A percentile compares a stretch with the other conserved stretches of the same genome.
Conservation (phyloP, 1,139 yeast species). For the Geotrichum aggregatum region DNA sequence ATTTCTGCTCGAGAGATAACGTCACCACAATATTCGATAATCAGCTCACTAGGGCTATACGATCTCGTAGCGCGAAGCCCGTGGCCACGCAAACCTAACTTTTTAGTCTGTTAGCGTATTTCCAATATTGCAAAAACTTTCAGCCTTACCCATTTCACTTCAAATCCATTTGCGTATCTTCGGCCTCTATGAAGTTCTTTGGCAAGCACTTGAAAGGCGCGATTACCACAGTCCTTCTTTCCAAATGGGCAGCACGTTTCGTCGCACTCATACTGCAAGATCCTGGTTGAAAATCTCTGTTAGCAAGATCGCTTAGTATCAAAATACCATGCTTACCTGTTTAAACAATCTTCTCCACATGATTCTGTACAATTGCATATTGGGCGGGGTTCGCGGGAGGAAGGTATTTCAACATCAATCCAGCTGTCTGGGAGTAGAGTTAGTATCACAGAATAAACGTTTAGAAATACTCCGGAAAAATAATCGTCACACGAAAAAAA, state of each 20-base stretch:
- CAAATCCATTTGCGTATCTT: conserved; percentile 37
- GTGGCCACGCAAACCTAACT: conserved; percentile 37
- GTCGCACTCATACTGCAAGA: conserved; percentile 40
- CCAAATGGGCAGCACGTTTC: conserved; percentile 38
- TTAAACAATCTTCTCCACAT: conserved; percentile 40
- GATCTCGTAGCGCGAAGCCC: conserved; percentile 41
- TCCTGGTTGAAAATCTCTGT: conserved; percentile 23
- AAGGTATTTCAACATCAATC: conserved; percentile 30
- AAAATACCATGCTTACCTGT: conserved; percentile 25
- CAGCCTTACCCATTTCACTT: conserved; percentile 31
- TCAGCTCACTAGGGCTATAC: conserved; percentile 39
- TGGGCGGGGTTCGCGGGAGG: conserved; percentile 26
- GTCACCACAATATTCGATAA: conserved; percentile 47
- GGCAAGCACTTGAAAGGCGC: conserved; percentile 35
- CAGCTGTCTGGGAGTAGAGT: conserved; percentile 25
- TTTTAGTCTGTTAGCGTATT: conserved; percentile 3
- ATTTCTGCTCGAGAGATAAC: conserved; percentile 39
- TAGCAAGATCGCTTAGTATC: background rate
- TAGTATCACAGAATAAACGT: background rate
- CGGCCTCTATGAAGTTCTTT: conserved; percentile 26
- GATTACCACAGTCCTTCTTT: conserved; percentile 40
- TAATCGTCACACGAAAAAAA: background rate
- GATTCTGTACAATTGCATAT: conserved; percentile 35
- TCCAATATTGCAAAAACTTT: background rate
- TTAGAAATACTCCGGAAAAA: background rate